phyloP scores from a whole-genome alignment of 306 rosid genomes.

The Ziziphus jujuba region DNA sequence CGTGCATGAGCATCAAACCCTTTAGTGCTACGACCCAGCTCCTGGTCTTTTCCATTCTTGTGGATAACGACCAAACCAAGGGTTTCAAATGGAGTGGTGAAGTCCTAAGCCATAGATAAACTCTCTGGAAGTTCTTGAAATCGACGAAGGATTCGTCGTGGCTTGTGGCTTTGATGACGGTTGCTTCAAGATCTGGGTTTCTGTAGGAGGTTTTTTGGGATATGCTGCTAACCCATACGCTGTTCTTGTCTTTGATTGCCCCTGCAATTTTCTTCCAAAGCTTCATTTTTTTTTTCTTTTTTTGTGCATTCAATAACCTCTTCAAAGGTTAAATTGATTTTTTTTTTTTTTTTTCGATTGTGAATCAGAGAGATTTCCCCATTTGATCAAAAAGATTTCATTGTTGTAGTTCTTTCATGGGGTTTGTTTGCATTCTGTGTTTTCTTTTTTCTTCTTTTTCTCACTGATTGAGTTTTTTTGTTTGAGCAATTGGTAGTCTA shows the following conservation, averaged over 20 bases:
- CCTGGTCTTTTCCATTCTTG: constrained; percentile 61
- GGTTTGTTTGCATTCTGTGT: too few relatives aligned
- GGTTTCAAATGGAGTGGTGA: constrained; percentile 65
- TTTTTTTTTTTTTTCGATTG: constrained; percentile 13
- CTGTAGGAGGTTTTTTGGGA: constrained; percentile 41
- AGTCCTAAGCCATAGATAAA: constrained; percentile 62
- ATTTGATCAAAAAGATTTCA: too few relatives aligned
- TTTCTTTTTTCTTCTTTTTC: too few relatives aligned
- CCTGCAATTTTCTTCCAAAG: constrained; percentile 66
- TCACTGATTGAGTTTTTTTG: too few relatives aligned
- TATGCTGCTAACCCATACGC: constrained; percentile 59
- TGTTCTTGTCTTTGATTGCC: constrained; percentile 65
- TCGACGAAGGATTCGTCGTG: constrained; percentile 60
- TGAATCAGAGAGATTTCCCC: too few relatives aligned
- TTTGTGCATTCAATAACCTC: too few relatives aligned
- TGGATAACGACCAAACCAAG: constrained; percentile 42
- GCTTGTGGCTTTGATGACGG: constrained; percentile 79
- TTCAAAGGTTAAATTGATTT: too few relatives aligned
- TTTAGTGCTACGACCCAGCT: constrained; percentile 80
- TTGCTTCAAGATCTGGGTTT: constrained; percentile 60
- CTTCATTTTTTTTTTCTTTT: constrained; percentile 54
- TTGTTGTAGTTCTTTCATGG: too few relatives aligned
- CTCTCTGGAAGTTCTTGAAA: constrained; percentile 58
- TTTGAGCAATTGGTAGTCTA: too few relatives aligned
- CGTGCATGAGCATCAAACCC: constrained; percentile 89